phyloP scores from a whole-genome alignment of 257 asterid genomes.

The Nicotiana attenuata region DNA sequence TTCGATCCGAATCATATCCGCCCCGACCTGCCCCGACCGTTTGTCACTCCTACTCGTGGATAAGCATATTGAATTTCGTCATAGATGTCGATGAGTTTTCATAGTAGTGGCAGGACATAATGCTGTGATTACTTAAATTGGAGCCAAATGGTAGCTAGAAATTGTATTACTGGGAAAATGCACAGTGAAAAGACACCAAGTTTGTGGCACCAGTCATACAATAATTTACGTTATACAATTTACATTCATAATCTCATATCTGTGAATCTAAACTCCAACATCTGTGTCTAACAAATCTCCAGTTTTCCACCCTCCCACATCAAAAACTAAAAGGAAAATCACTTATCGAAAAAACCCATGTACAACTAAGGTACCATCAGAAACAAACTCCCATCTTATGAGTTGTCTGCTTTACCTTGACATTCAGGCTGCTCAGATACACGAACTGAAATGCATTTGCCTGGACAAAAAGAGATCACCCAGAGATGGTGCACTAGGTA shows the following conservation, averaged over 20 bases:
- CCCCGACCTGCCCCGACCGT: no score
- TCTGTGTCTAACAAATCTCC: neutral
- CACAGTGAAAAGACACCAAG: neutral
- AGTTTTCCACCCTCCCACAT: constrained; percentile 1
- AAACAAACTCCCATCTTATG: neutral
- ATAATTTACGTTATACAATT: neutral
- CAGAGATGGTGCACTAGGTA: neutral
- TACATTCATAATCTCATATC: constrained; percentile 1
- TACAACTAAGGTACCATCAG: constrained; percentile 1
- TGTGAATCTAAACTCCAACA: neutral
- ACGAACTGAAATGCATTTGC: neutral
- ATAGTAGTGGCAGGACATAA: no score
- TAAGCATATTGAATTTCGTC: no score
- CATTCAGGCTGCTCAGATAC: constrained; percentile 1
- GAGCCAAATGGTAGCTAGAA: no score
- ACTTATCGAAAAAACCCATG: neutral
- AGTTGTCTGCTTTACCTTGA: neutral
- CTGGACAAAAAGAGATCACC: neutral
- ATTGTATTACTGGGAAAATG: neutral
- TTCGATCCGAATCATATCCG: no score
- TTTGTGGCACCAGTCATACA: neutral
- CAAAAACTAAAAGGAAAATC: neutral
- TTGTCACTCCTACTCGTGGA: no score
- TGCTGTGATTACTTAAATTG: no score
- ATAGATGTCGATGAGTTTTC: no score